Percentiles rank a stretch among this genome's conserved stretches.
Conservation (phyloP, 352 stramenopile species). For the Globisporangium uncinulatum region DNA sequence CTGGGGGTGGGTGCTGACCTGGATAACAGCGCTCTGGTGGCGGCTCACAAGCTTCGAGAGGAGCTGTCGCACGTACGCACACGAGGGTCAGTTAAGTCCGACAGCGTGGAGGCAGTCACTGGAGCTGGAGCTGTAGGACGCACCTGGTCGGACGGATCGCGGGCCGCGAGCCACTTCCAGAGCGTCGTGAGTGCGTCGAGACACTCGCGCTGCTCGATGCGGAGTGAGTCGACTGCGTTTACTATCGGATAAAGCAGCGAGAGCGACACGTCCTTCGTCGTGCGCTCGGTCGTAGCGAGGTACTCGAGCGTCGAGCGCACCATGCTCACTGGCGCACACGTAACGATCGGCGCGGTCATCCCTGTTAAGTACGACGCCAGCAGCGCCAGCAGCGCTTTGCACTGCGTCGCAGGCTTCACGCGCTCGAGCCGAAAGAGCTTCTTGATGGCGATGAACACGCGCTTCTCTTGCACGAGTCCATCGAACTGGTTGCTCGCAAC, state of each 20-base stretch:
- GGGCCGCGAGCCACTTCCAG: constrained; percentile 34
- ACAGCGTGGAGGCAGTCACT: background rate
- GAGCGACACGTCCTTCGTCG: constrained; percentile 19
- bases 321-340: constrained; percentile 41
- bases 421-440: constrained; percentile 46
- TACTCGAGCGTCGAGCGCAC: constrained; percentile 64
- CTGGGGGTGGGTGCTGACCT: constrained; percentile 15
- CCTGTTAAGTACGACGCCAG: constrained; percentile 38
- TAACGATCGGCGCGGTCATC: constrained; percentile 42
- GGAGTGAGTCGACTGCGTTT: constrained; percentile 63
- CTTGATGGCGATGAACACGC: constrained; percentile 42
- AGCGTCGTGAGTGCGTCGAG: constrained; percentile 60
- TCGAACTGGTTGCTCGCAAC: constrained; percentile 60
- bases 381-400: constrained; percentile 31
- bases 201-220: constrained; percentile 64
- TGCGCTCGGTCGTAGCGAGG: constrained; percentile 20
- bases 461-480: constrained; percentile 47
- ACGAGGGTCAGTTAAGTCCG: background rate
- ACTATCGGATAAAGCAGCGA: constrained; percentile 61
- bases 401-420: constrained; percentile 24
- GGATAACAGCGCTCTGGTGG: constrained; percentile 39
- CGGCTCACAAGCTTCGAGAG: constrained; percentile 30
- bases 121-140: background rate
- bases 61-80: constrained; percentile 17
- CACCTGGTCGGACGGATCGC: constrained; percentile 38